Evolutionary conservation across 768 basidiomycete species (phyloP), one percentile per base, ranked within the genome.

Genomic region (Cantharellus cinnabarinus): DNA sequence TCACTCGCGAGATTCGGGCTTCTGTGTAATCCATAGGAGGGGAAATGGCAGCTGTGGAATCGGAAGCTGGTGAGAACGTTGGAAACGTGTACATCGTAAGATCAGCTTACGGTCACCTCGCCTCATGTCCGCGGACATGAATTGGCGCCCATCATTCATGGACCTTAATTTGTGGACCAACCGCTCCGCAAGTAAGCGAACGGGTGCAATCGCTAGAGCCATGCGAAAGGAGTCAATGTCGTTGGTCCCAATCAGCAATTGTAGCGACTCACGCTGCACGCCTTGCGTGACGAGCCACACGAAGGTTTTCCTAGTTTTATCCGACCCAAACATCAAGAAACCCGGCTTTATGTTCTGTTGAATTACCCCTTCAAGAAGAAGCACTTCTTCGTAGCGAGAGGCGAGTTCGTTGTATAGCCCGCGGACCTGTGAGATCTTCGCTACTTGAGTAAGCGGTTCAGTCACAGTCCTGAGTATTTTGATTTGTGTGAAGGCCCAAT

Each of bases 301-400:
- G 53, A 70, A 73, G 15, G 42, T 41, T 29, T 71, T 69, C 51
- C 72, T 68, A 15, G 63, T 67, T 15, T 62, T 39, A 3, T 62
- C 63, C 5, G 71, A 3, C 67, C 63, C 48, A 72, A 73, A 42
- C 68, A 64, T 10, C 57, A 73, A 60, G 37, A 66, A 57, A n/a
- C 67, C 71, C 4, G 60, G 60, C 29, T 57, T 58, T n/a, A 39
- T 10, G n/a, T 57, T 38, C 42, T 41, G 37, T 29, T 60, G 60
- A 5, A 60, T 51, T 57, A 58, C 60, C 7, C 60, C 60, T 38
- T 60, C 50, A 59, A 58, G 41, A 41, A 41, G 53, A 1, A 60
- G 29, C 5, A 60, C 44, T 20, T 59, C 42, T n/a, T n/a, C 35
- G 15, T 44, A 59, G 20, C 20, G 20, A 29, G 20, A 29, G 20